A percentile compares a stretch with the other conserved stretches of the same genome.
Conservation (phyloP, 2,329 filamentous ascomycete genomes). For the Xylariaceae sp. region DNA sequence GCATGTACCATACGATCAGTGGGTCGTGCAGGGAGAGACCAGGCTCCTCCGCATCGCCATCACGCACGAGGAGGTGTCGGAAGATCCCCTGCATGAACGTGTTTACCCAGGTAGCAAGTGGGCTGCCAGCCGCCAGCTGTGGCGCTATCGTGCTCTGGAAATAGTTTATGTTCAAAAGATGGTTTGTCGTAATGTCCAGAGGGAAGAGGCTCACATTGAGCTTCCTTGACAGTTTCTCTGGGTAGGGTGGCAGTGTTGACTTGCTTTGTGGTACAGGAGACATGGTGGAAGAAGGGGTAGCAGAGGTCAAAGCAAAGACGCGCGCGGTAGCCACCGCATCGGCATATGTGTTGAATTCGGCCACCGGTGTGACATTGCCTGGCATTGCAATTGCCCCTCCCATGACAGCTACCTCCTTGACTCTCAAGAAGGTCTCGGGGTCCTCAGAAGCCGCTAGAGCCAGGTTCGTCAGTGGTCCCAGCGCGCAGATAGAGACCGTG, state of each 20-base stretch:
- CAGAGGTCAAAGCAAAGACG: conserved; percentile 71
- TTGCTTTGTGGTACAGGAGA: conserved; percentile 56
- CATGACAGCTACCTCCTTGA: conserved; percentile 93
- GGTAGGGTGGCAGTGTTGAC: conserved; percentile 55
- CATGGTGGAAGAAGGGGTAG: conserved; percentile 70
- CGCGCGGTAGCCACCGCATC: conserved; percentile 74
- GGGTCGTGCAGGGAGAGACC: conserved; percentile 71
- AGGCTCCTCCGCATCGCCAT: conserved; percentile 51
- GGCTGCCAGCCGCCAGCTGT: conserved; percentile 57
- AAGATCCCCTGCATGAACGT: conserved; percentile 69
- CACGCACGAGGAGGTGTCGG: conserved; percentile 58
- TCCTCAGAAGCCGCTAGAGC: conserved; percentile 85
- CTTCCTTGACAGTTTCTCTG: conserved; percentile 53
- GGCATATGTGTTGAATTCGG: conserved; percentile 94
- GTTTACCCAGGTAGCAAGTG: conserved; percentile 66
- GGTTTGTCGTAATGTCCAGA: conserved; percentile 69
- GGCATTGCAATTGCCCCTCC: conserved; percentile 73
- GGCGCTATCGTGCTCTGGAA: conserved; percentile 53
- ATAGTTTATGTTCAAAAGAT: conserved; percentile 56
- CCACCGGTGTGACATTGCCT: conserved; percentile 79
- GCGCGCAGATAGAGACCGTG: conserved; percentile 81
- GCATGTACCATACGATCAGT: conserved; percentile 71
- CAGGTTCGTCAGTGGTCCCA: conserved; percentile 91
- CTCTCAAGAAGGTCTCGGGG: conserved; percentile 79
- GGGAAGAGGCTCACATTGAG: conserved; percentile 68